Percentiles rank a stretch among this genome's conserved stretches.
phyloP scores from a whole-genome alignment of 2,329 filamentous ascomycete species.

The Chaetomium olivaceum region DNA sequence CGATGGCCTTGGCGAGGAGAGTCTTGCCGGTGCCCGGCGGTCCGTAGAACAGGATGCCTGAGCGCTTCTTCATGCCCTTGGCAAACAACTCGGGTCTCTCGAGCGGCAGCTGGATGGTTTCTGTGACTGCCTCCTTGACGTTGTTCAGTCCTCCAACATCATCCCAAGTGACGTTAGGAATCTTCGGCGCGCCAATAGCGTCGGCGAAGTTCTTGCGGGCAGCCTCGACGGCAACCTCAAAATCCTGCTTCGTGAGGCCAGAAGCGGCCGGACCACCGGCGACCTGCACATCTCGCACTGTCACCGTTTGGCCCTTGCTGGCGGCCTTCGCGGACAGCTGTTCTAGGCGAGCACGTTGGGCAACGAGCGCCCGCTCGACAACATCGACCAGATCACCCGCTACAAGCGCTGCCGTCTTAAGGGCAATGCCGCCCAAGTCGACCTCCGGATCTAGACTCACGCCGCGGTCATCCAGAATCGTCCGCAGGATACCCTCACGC shows the following conservation, averaged over 20 bases:
- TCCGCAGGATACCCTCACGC: constrained; percentile 80
- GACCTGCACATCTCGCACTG: constrained; percentile 79
- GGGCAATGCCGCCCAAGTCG: constrained; percentile 78
- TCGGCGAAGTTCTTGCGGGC: constrained; percentile 98
- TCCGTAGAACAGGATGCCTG: constrained; percentile 88
- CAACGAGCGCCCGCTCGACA: constrained; percentile 82
- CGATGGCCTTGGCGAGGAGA: constrained; percentile 87
- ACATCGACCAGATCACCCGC: constrained; percentile 94
- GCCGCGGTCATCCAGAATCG: constrained; percentile 73
- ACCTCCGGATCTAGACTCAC: constrained; percentile 80
- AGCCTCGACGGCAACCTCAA: constrained; percentile 90
- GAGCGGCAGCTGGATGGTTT: constrained; percentile 92
- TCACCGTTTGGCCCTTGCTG: constrained; percentile 49
- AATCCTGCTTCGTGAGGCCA: constrained; percentile 78
- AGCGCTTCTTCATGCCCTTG: constrained; percentile 97
- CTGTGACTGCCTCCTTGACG: constrained; percentile 95
- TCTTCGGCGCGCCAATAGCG: constrained; percentile 95
- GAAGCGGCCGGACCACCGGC: constrained; percentile 79
- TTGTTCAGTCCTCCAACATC: constrained; percentile 92
- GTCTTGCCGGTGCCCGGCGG: constrained; percentile 92
- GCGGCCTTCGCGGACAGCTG: constrained; percentile 58
- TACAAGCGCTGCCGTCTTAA: constrained; percentile 94
- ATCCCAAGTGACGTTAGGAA: constrained; percentile 94
- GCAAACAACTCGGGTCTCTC: constrained; percentile 92
- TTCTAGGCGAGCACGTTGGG: constrained; percentile 74